Percentiles rank a stretch among this genome's conserved stretches.
Evolutionary conservation across 139 green algal genomes (phyloP).

Genomic region (Chlamydomonas sp.): DNA sequence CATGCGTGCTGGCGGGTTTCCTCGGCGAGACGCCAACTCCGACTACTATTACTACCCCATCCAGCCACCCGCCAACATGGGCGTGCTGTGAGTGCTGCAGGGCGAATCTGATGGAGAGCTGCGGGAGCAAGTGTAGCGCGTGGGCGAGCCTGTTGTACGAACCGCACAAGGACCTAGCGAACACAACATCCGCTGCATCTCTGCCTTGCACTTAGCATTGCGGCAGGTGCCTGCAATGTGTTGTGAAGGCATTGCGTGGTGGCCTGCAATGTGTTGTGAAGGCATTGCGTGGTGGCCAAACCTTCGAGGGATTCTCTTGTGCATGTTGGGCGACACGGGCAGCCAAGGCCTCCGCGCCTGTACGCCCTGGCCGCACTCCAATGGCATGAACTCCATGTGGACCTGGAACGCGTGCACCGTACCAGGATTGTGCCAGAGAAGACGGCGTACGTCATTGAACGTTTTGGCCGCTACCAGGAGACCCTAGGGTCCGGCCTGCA

Average conservation of each 20-base stretch:
- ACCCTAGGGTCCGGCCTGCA: conserved; percentile 91
- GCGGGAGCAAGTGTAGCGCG: neutral
- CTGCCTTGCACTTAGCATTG: too few species aligned
- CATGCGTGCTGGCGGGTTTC: neutral
- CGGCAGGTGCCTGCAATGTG: too few species aligned
- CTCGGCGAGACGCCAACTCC: neutral
- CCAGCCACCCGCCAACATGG: conserved; percentile 4
- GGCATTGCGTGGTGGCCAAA: too few species aligned
- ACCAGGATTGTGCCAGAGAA: conserved; percentile 91
- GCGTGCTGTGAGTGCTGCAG: conserved; percentile 18
- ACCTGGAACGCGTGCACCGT: neutral
- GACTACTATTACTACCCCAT: conserved; percentile 17
- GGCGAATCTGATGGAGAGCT: neutral
- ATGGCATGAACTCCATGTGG: neutral
- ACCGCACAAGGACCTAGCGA: too few species aligned
- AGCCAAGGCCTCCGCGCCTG: too few species aligned
- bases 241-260: too few species aligned
- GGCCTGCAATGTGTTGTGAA: too few species aligned
- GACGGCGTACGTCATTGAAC: conserved; percentile 78
- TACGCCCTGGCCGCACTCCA: neutral
- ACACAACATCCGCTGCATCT: too few species aligned
- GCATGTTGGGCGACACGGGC: too few species aligned
- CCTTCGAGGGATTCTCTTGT: too few species aligned
- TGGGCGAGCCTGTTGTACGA: neutral
- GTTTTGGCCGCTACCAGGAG: conserved; percentile 89